A percentile compares a stretch with the other conserved stretches of the same genome.
phyloP scores from a whole-genome alignment of 164 flowering plant genomes.

The Magnolia officinalis region DNA sequence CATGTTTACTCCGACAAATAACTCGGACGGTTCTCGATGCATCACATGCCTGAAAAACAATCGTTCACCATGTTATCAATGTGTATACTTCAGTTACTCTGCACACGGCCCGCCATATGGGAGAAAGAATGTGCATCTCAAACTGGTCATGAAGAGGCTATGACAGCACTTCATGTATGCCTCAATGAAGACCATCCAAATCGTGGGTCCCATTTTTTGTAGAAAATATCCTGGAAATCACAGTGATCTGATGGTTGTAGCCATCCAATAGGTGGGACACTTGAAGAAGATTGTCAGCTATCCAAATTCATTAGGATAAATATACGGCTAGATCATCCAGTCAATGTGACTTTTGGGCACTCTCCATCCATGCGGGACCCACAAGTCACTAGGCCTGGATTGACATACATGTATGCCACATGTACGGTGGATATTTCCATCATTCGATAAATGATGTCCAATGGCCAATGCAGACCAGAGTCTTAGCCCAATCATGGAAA shows the following conservation, averaged over 20 bases:
- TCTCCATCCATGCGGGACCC: too few species aligned
- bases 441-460: too few species aligned
- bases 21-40: constrained; percentile 40
- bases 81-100: background rate
- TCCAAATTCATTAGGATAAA: background rate
- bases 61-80: background rate
- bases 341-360: too few species aligned
- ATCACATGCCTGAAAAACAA: constrained; percentile 48
- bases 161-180: background rate
- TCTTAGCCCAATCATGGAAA: too few species aligned
- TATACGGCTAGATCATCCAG: background rate
- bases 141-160: background rate
- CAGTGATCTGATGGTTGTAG: background rate
- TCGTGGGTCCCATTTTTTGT: background rate
- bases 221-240: background rate
- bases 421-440: too few species aligned
- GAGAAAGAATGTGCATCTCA: background rate
- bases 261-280: background rate
- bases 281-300: background rate
- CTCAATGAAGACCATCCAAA: background rate
- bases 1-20: constrained; percentile 48
- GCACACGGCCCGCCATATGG: too few species aligned
- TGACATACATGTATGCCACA: too few species aligned
- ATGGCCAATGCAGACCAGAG: too few species aligned
- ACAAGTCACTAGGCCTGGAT: too few species aligned